phyloP scores from a whole-genome alignment of 306 rosid genomes.

The Argentina anserina region DNA sequence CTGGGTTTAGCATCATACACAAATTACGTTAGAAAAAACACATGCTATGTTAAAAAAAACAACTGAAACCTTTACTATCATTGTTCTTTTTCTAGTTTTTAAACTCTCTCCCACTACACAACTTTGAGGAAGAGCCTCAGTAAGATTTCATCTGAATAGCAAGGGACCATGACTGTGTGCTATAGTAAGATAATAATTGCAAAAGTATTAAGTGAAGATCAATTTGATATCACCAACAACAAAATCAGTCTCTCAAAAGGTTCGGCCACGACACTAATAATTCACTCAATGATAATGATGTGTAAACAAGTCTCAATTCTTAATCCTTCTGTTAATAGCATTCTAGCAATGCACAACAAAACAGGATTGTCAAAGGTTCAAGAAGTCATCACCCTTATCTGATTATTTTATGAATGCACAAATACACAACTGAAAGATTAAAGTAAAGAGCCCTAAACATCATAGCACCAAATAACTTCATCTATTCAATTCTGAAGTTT shows the following conservation, averaged over 20 bases:
- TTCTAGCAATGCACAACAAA: neutral
- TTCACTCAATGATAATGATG: neutral
- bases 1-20: neutral
- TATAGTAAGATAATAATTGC: too few species aligned
- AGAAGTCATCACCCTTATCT: neutral
- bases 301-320: neutral
- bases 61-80: neutral
- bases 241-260: too few species aligned
- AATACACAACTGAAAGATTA: neutral
- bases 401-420: neutral
- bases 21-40: neutral
- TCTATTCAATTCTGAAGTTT: neutral
- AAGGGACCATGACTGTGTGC: too few species aligned
- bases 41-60: neutral
- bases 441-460: neutral
- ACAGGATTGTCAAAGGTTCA: neutral
- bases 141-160: too few species aligned
- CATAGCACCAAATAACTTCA: neutral
- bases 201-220: too few species aligned
- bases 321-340: neutral
- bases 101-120: too few species aligned
- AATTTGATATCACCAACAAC: too few species aligned
- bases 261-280: neutral
- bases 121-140: too few species aligned
- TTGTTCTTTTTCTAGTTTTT: neutral